Percentiles rank a stretch among this genome's conserved stretches.
Conservation (phyloP, 148 eudicot genomes). For the Polygonum maritimum region DNA sequence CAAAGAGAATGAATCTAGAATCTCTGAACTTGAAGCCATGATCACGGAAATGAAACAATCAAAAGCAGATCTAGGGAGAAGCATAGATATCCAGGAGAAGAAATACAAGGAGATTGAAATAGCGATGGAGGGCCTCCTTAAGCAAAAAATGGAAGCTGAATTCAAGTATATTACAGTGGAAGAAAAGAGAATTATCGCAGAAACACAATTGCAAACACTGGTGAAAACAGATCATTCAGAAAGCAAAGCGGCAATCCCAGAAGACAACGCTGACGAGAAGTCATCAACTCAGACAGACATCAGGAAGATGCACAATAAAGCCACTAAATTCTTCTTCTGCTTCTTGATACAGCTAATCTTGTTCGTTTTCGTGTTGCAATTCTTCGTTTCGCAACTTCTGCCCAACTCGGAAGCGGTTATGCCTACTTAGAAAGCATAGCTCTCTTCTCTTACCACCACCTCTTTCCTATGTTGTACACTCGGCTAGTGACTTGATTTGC, state of each 20-base stretch:
- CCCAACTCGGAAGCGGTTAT: conserved; percentile 43
- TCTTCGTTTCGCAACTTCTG: conserved; percentile 27
- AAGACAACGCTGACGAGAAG: conserved; percentile 26
- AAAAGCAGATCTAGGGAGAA: conserved; percentile 10
- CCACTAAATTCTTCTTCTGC: conserved; percentile 26
- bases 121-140: conserved; percentile 47
- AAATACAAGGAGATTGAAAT: conserved; percentile 30
- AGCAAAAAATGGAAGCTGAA: conserved; percentile 66
- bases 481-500: not conserved
- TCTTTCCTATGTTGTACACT: not conserved
- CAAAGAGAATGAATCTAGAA: conserved; percentile 28
- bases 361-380: conserved; percentile 29
- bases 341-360: conserved; percentile 46
- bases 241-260: conserved; percentile 21
- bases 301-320: conserved; percentile 39
- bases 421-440: conserved; percentile 43
- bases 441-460: not conserved
- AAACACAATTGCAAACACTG: conserved; percentile 27
- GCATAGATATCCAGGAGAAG: conserved; percentile 14
- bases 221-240: conserved; percentile 21
- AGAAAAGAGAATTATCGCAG: conserved; percentile 20
- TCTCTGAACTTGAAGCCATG: conserved; percentile 29
- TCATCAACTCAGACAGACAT: conserved; percentile 27
- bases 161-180: conserved; percentile 45
- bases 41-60: conserved; percentile 16